These are phyloP conservation scores for Schoenoplectus tabernaemontani DNA, from an alignment of 202 grass and related monocot species.

Conservation along the genomic window DNA sequence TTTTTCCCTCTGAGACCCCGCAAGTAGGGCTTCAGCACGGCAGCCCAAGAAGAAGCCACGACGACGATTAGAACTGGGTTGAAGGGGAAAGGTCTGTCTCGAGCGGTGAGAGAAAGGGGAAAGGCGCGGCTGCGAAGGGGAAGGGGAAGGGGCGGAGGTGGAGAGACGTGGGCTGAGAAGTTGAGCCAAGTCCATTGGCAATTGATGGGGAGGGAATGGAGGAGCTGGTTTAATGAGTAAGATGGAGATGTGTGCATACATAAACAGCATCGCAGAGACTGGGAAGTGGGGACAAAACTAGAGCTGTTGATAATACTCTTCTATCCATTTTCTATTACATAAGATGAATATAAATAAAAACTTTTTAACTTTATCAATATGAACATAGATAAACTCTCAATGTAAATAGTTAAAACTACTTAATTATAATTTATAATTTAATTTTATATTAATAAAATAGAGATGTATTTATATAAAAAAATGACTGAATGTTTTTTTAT, in stretches of 20 bases:
- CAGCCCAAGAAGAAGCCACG: conserved; percentile 33
- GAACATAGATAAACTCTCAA: too few relatives aligned
- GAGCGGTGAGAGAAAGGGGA: not conserved
- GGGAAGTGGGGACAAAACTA: too few relatives aligned
- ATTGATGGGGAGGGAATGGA: too few relatives aligned
- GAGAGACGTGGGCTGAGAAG: conserved; percentile 4
- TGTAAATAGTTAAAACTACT: too few relatives aligned
- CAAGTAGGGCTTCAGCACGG: conserved; percentile 52
- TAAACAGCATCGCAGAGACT: not conserved
- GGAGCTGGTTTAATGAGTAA: conserved; percentile 1
- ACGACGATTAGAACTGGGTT: conserved; percentile 3
- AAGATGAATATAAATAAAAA: too few relatives aligned
- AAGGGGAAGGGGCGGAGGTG: not conserved
- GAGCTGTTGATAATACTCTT: too few relatives aligned
- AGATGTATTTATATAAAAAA: too few relatives aligned
- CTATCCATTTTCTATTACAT: too few relatives aligned
- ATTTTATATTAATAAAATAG: too few relatives aligned
- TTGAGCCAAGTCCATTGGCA: conserved; percentile 1
- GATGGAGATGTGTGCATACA: not conserved
- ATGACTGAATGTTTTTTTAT: too few relatives aligned
- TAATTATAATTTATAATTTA: too few relatives aligned
- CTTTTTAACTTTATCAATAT: too few relatives aligned
- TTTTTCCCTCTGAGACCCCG: conserved; percentile 13
- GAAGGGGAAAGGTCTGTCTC: not conserved
- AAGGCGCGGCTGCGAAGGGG: not conserved